Evolutionary conservation across 2,329 filamentous ascomycete genomes (phyloP).

Genomic region (Aspergillus texensis): DNA sequence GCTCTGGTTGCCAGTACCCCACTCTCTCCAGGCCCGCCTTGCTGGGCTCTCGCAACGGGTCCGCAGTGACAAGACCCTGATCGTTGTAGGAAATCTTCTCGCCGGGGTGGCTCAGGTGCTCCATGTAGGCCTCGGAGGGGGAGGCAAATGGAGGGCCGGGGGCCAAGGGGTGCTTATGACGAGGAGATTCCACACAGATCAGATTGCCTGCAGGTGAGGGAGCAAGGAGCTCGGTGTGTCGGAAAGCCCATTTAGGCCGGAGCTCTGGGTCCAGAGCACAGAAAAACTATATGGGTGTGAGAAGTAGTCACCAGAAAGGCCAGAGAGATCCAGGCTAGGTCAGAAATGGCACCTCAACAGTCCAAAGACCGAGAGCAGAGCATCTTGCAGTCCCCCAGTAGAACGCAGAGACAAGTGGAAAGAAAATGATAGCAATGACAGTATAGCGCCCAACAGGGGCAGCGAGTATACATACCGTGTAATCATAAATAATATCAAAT

Average conservation of each 20-base stretch:
- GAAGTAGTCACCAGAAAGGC: conserved; percentile 2
- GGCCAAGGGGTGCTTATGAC: conserved; percentile 65
- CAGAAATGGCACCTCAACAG: conserved; percentile 4
- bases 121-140: conserved; percentile 68
- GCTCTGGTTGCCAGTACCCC: conserved; percentile 57
- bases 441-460: conserved; percentile 7
- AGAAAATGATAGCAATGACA: conserved; percentile 5
- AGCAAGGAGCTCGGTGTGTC: conserved; percentile 57
- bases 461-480: conserved; percentile 52
- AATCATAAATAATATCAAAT: conserved; percentile 62
- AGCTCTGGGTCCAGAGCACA: conserved; percentile 59
- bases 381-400: conserved; percentile 7
- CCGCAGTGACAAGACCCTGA: conserved; percentile 52
- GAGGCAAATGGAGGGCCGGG: conserved; percentile 75
- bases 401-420: conserved; percentile 8
- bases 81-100: conserved; percentile 64
- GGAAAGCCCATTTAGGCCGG: conserved; percentile 58
- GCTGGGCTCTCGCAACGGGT: conserved; percentile 49
- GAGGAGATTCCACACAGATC: conserved; percentile 75
- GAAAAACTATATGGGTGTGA: conserved; percentile 53
- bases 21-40: conserved; percentile 47
- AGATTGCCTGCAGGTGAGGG: conserved; percentile 50
- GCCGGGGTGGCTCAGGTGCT: conserved; percentile 70
- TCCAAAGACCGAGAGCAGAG: background rate
- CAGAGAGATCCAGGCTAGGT: background rate